Conservation (phyloP, 495 filamentous ascomycete species). For the Trichoderma reesei region DNA sequence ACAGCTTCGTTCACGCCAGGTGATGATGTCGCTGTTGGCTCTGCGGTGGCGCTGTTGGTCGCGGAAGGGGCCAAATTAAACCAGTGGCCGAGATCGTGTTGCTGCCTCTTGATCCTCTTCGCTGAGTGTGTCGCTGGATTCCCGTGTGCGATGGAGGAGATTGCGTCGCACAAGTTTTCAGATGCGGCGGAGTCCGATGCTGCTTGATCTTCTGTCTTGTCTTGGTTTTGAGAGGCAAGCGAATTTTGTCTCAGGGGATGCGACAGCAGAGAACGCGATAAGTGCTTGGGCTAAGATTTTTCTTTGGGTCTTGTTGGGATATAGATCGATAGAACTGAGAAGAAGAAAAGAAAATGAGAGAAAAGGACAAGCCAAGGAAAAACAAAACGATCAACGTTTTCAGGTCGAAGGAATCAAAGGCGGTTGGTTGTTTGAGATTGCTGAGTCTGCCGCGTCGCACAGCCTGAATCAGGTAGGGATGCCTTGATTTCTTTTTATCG, state of each 20-base stretch:
- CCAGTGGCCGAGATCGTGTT: neutral
- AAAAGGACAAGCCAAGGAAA: neutral
- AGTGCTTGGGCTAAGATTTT: no score
- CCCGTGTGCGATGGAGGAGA: neutral
- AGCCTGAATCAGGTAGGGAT: neutral
- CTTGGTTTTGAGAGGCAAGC: neutral
- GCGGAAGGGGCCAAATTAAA: neutral
- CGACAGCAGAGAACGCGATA: neutral
- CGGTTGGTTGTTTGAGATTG: neutral
- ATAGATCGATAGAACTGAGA: neutral
- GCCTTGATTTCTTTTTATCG: neutral
- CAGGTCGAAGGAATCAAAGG: neutral
- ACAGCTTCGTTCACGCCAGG: conserved; percentile 2
- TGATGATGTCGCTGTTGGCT: neutral
- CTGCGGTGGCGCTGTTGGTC: neutral
- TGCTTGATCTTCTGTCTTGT: neutral
- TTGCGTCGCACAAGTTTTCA: neutral
- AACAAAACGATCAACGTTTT: conserved; percentile 2
- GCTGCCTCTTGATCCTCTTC: neutral
- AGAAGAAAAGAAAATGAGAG: neutral
- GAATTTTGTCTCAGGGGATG: neutral
- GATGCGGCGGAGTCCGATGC: neutral
- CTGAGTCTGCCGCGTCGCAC: neutral
- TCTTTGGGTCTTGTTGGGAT: no score
- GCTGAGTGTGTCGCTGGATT: neutral